These are phyloP conservation scores for Erythrobasidium hasegawianum DNA, from an alignment of 1,284 basidiomycete species.

Conservation along the genomic window DNA sequence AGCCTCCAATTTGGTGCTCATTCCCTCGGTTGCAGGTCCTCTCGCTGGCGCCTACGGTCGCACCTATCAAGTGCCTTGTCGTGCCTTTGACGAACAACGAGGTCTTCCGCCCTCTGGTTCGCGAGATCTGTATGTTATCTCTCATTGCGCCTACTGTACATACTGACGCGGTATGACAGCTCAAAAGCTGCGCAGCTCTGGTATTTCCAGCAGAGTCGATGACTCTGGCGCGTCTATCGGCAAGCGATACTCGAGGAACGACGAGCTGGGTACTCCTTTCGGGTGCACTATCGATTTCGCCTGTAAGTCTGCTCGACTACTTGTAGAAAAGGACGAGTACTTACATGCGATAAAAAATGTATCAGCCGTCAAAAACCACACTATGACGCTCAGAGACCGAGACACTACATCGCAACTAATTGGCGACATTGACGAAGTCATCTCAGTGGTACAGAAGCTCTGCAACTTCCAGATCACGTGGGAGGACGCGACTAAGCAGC, in stretches of 20 bases:
- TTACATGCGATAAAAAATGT: neutral
- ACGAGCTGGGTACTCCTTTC: slow-evolving; percentile 96
- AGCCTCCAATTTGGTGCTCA: slow-evolving; percentile 12
- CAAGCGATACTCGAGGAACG: slow-evolving; percentile 94
- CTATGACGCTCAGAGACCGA: slow-evolving; percentile 86
- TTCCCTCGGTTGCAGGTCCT: slow-evolving; percentile 61
- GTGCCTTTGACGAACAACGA: slow-evolving; percentile 88
- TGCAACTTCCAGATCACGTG: slow-evolving; percentile 65
- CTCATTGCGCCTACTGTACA: neutral
- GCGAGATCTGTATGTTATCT: slow-evolving; percentile 75
- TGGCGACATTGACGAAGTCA: slow-evolving; percentile 85
- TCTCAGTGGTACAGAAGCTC: slow-evolving; percentile 61
- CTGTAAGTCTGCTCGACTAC: slow-evolving; percentile 58
- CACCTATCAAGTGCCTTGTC: slow-evolving; percentile 93
- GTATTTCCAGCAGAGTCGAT: slow-evolving; percentile 88
- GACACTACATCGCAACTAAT: slow-evolving; percentile 92
- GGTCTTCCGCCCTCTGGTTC: slow-evolving; percentile 77
- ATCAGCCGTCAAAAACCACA: slow-evolving; percentile 73
- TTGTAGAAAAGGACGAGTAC: too few relatives aligned
- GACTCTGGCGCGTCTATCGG: slow-evolving; percentile 94
- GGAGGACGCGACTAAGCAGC: slow-evolving; percentile 66
- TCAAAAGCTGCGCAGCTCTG: slow-evolving; percentile 75
- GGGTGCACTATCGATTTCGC: slow-evolving; percentile 97
- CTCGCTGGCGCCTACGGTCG: slow-evolving; percentile 82
- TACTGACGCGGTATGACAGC: slow-evolving; percentile 55